Percentiles rank a stretch among this genome's conserved stretches.
phyloP scores from a whole-genome alignment of 805 yeast genomes.

The Candida ascalaphidarum region DNA sequence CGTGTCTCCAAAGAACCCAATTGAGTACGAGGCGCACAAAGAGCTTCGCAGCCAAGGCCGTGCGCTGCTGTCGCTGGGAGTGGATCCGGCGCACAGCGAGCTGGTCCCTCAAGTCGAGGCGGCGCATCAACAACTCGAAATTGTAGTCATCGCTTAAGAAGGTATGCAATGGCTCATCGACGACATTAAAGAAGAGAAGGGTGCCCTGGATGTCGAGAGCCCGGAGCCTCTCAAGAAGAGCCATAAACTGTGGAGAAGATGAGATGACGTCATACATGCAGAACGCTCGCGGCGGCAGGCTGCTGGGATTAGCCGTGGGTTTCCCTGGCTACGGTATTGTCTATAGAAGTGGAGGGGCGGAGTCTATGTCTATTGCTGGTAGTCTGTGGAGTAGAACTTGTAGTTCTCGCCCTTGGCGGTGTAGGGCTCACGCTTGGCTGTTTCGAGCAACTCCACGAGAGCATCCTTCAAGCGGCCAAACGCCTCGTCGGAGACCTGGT shows the following conservation, averaged over 20 bases:
- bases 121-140: slow-evolving; percentile 43
- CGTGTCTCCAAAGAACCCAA: slow-evolving; percentile 10
- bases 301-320: background rate
- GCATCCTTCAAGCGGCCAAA: slow-evolving; percentile 16
- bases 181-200: too few relatives aligned
- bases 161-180: too few relatives aligned
- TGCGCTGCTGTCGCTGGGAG: slow-evolving; percentile 20
- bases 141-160: slow-evolving; percentile 22
- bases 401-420: background rate
- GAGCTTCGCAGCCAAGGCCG: slow-evolving; percentile 37
- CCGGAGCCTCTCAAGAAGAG: too few relatives aligned
- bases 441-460: slow-evolving; percentile 7
- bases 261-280: too few relatives aligned
- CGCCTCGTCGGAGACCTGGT: slow-evolving; percentile 23
- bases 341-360: background rate
- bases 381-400: background rate
- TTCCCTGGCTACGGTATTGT: background rate
- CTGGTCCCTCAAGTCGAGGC: slow-evolving; percentile 36
- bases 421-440: slow-evolving; percentile 7
- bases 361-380: background rate
- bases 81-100: slow-evolving; percentile 30
- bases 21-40: slow-evolving; percentile 37
- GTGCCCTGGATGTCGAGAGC: too few relatives aligned
- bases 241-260: too few relatives aligned
- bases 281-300: too few relatives aligned